A percentile compares a stretch with the other conserved stretches of the same genome.
Evolutionary conservation across 805 yeast genomes (phyloP).

Genomic region (Hanseniaspora mollemarum): DNA sequence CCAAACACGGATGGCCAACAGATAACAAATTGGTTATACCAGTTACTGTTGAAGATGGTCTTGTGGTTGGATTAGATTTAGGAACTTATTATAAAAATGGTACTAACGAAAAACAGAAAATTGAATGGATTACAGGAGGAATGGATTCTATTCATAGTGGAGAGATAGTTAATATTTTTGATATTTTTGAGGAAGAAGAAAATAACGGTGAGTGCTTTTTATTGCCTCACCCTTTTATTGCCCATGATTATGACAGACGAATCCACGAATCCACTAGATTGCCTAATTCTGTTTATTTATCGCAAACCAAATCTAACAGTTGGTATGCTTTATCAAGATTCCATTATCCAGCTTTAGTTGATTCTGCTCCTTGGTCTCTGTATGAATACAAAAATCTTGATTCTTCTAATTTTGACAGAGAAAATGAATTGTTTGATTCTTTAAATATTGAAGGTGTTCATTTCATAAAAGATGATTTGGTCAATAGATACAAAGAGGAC

Average conservation of each 20-base stretch:
- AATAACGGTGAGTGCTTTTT: constrained; percentile 34
- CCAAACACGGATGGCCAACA: constrained; percentile 42
- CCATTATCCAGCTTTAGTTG: constrained; percentile 70
- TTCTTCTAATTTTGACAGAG: constrained; percentile 15
- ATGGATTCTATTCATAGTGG: constrained; percentile 9
- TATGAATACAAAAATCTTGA: constrained; percentile 30
- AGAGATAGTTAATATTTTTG: constrained; percentile 62
- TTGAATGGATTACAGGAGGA: constrained; percentile 45
- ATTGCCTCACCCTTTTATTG: constrained; percentile 55
- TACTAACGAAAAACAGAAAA: constrained; percentile 7
- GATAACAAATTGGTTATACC: constrained; percentile 37
- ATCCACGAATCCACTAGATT: constrained; percentile 20
- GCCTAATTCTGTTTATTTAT: constrained; percentile 44
- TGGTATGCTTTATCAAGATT: constrained; percentile 81
- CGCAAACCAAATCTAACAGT: constrained; percentile 47
- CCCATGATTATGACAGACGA: constrained; percentile 18
- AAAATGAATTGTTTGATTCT: neutral
- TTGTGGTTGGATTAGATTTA: constrained; percentile 5
- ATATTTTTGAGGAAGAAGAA: constrained; percentile 38
- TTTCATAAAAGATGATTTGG: constrained; percentile 4
- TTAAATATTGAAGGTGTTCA: constrained; percentile 12
- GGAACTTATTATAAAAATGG: constrained; percentile 4
- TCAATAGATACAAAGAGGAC: constrained; percentile 2
- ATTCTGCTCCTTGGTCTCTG: constrained; percentile 63
- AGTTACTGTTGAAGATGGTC: constrained; percentile 7